A percentile compares a stretch with the other conserved stretches of the same genome.
These are phyloP conservation scores for Magnolia sinica DNA, from an alignment of 164 flowering plant species.

Conservation along the genomic window DNA sequence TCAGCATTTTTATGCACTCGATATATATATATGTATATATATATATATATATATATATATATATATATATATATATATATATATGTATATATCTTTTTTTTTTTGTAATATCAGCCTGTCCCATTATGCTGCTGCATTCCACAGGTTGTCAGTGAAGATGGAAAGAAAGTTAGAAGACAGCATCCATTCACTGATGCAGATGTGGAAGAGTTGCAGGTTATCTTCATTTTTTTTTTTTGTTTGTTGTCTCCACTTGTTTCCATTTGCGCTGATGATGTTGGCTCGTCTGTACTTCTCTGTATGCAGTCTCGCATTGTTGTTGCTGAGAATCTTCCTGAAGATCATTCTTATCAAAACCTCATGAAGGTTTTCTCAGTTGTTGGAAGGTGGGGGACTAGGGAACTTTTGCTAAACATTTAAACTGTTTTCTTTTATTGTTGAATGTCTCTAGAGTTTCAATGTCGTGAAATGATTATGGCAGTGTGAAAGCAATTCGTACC, in stretches of 20 bases:
- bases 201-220: slow-evolving; percentile 87
- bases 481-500: slow-evolving; percentile 89
- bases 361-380: slow-evolving; percentile 80
- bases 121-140: slow-evolving; percentile 6
- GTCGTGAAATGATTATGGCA: slow-evolving; percentile 20
- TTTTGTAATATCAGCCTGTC: neutral
- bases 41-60: too few species aligned
- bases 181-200: slow-evolving; percentile 67
- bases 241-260: neutral
- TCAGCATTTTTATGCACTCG: neutral
- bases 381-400: slow-evolving; percentile 67
- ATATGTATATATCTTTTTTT: neutral
- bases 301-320: slow-evolving; percentile 77
- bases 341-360: slow-evolving; percentile 92
- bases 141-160: slow-evolving; percentile 91
- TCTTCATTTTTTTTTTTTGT: slow-evolving; percentile 2
- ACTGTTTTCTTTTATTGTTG: neutral
- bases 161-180: slow-evolving; percentile 73
- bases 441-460: neutral
- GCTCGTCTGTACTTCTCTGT: slow-evolving; percentile 2
- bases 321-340: slow-evolving; percentile 95
- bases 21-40: too few species aligned
- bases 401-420: neutral
- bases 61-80: too few species aligned
- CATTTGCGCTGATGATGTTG: neutral